Percentiles rank a stretch among this genome's conserved stretches.
Conservation (phyloP, 2,329 filamentous ascomycete genomes). For the Fusarium buharicum region DNA sequence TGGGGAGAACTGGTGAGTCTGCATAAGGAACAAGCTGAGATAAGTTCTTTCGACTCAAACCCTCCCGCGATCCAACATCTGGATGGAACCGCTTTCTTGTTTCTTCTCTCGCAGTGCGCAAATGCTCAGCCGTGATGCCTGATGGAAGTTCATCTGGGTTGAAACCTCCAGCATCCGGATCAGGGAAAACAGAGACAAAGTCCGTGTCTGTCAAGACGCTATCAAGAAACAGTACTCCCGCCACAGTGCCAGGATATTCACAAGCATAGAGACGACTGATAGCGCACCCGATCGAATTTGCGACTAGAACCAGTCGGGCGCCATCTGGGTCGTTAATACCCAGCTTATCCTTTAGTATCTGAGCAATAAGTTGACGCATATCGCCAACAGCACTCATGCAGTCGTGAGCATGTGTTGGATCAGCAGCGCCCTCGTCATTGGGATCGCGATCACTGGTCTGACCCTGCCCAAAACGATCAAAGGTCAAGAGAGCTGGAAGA, state of each 20-base stretch:
- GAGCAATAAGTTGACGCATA: constrained; percentile 31
- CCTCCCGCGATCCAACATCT: constrained; percentile 33
- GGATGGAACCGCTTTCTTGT: constrained; percentile 37
- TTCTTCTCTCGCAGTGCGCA: constrained; percentile 22
- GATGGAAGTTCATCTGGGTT: constrained; percentile 46
- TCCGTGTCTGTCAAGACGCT: constrained; percentile 68
- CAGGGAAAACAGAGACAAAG: constrained; percentile 64
- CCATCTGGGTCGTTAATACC: not conserved
- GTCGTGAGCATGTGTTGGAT: constrained; percentile 59
- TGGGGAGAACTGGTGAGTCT: constrained; percentile 24
- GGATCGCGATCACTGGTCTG: constrained; percentile 56
- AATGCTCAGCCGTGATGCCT: constrained; percentile 14
- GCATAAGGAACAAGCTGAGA: constrained; percentile 29
- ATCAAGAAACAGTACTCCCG: constrained; percentile 63
- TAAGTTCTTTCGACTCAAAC: constrained; percentile 36
- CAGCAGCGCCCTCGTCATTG: constrained; percentile 52
- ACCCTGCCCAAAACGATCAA: constrained; percentile 69
- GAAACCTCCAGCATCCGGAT: constrained; percentile 61
- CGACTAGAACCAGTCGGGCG: constrained; percentile 22
- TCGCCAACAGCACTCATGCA: constrained; percentile 49
- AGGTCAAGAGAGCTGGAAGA: constrained; percentile 59
- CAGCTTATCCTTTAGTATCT: constrained; percentile 15
- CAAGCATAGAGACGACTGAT: constrained; percentile 63
- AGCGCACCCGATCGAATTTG: constrained; percentile 41
- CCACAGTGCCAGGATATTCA: constrained; percentile 56